Evolutionary conservation across 352 stramenopile genomes (phyloP).

Genomic region (Pythium rishiriense): DNA sequence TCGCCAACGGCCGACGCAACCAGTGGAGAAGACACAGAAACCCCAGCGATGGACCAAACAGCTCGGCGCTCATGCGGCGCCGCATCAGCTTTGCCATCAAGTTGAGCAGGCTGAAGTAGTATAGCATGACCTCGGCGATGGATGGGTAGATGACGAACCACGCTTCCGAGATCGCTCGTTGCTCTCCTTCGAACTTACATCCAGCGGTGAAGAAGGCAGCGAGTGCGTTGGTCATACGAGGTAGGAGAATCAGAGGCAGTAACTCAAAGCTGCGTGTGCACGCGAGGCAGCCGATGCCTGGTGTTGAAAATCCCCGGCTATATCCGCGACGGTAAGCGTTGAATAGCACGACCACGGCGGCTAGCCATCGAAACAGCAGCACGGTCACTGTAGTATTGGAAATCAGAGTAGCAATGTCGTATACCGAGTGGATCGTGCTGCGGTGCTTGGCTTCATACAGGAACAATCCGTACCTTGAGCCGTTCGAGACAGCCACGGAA

Average conservation of each 20-base stretch:
- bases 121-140: constrained; percentile 29
- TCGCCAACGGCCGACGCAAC: constrained; percentile 21
- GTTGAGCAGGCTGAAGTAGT: constrained; percentile 42
- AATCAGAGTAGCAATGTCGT: constrained; percentile 48
- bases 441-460: constrained; percentile 28
- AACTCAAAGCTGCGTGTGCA: constrained; percentile 39
- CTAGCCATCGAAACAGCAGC: constrained; percentile 45
- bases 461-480: constrained; percentile 40
- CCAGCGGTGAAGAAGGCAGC: constrained; percentile 19
- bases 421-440: constrained; percentile 30
- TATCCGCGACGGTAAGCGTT: constrained; percentile 17
- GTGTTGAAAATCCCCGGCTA: constrained; percentile 6
- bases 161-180: constrained; percentile 27
- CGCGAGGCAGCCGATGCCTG: constrained; percentile 41
- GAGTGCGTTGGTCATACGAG: constrained; percentile 28
- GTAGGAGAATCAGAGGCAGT: constrained; percentile 27
- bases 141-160: constrained; percentile 43
- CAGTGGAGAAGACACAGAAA: constrained; percentile 30
- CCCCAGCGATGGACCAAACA: constrained; percentile 36
- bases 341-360: constrained; percentile 34
- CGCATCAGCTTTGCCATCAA: constrained; percentile 26
- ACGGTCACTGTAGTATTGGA: constrained; percentile 41
- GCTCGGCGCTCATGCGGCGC: constrained; percentile 30
- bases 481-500: constrained; percentile 26
- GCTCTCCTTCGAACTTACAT: constrained; percentile 34